Percentiles rank a stretch among this genome's conserved stretches.
Conservation (phyloP, 257 asterid species). For the Solanum ossicruentum region DNA sequence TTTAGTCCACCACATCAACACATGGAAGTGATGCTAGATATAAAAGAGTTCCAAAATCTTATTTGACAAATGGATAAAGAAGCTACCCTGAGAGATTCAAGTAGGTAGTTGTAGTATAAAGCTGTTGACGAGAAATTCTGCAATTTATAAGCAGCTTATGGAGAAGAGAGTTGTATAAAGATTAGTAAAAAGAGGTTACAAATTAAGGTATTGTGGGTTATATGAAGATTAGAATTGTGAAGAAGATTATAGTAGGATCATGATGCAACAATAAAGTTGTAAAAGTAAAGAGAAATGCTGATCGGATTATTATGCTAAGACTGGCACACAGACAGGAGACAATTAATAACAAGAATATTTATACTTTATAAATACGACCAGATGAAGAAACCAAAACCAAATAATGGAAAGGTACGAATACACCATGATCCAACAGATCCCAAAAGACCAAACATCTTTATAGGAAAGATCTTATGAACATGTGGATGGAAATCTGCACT, state of each 20-base stretch:
- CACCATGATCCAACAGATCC: background rate
- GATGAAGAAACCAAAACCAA: background rate
- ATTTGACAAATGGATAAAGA: background rate
- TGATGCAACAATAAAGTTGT: background rate
- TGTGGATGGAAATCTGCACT: background rate
- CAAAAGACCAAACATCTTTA: background rate
- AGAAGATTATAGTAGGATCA: background rate
- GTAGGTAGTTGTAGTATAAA: background rate
- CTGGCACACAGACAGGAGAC: background rate
- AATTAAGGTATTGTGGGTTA: background rate
- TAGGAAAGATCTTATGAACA: background rate
- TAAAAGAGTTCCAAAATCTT: background rate
- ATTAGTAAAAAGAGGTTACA: background rate
- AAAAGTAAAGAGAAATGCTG: background rate
- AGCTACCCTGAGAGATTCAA: background rate
- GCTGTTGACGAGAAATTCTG: background rate
- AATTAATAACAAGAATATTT: background rate
- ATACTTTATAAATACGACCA: background rate
- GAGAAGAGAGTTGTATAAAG: background rate
- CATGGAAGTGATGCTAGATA: background rate
- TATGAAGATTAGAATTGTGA: background rate
- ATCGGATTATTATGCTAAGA: background rate
- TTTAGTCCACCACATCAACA: background rate
- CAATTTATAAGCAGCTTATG: background rate
- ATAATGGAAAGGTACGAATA: background rate